These are phyloP conservation scores for Barnettozyma sp. DNA, from an alignment of 805 yeast genomes.

Conservation along the genomic window DNA sequence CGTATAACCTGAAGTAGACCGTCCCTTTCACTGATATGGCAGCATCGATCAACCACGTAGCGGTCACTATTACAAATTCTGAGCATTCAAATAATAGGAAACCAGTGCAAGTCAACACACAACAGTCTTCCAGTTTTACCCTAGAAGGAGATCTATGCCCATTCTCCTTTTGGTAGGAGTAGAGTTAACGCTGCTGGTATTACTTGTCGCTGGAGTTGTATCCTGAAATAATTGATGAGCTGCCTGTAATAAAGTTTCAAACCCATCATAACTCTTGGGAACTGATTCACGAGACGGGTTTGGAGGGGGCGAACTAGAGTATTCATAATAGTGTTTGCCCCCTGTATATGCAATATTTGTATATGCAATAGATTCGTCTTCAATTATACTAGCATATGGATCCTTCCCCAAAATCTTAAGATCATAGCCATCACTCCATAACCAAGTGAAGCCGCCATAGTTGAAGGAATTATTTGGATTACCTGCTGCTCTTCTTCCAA, in stretches of 20 bases:
- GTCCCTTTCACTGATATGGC: too few species aligned
- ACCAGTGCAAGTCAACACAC: too few species aligned
- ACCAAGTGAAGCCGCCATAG: slow-evolving; percentile 26
- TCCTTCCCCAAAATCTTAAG: slow-evolving; percentile 20
- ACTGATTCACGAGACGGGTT: slow-evolving; percentile 4
- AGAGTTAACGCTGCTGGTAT: not conserved
- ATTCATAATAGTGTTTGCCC: slow-evolving; percentile 3
- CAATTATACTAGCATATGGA: not conserved
- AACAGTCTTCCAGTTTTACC: slow-evolving; percentile 1
- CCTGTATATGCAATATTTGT: too few species aligned
- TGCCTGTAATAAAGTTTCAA: slow-evolving; percentile 21
- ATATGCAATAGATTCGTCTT: slow-evolving; percentile 4
- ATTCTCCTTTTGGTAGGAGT: slow-evolving; percentile 11
- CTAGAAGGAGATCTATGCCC: slow-evolving; percentile 18
- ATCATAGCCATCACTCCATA: slow-evolving; percentile 20
- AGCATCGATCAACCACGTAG: too few species aligned
- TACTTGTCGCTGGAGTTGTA: slow-evolving; percentile 1
- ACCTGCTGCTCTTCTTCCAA: too few species aligned
- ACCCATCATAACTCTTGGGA: slow-evolving; percentile 20
- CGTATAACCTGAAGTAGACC: too few species aligned
- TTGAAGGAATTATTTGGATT: slow-evolving; percentile 13
- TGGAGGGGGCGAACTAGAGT: not conserved
- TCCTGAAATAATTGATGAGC: slow-evolving; percentile 22
- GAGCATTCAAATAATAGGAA: too few species aligned
- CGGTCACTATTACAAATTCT: too few species aligned